These are phyloP conservation scores for Leccinellum albellum DNA, from an alignment of 768 basidiomycete species.

Conservation along the genomic window DNA sequence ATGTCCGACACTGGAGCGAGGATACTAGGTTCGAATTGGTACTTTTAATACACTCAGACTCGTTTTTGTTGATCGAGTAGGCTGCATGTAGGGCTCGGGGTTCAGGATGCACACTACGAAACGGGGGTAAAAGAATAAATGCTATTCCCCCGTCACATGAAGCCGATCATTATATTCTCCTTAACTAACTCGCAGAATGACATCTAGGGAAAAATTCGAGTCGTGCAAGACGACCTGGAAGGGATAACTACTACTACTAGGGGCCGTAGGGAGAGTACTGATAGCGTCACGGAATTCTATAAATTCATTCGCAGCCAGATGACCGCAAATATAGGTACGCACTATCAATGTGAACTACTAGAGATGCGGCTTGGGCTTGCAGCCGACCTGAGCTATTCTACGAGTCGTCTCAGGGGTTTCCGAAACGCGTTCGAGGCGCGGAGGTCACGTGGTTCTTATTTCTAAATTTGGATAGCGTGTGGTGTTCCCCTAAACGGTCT, in stretches of 20 bases:
- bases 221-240: background rate
- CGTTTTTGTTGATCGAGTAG: background rate
- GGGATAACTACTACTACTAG: background rate
- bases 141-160: background rate
- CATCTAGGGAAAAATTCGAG: too few relatives aligned
- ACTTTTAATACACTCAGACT: background rate
- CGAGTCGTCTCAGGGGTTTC: too few relatives aligned
- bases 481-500: conserved; percentile 6
- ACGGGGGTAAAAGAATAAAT: background rate
- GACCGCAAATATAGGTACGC: too few relatives aligned
- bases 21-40: background rate
- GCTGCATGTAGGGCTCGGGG: too few relatives aligned
- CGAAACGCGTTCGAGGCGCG: conserved; percentile 3
- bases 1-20: too few relatives aligned
- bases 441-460: conserved; percentile 12
- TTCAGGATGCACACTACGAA: too few relatives aligned
- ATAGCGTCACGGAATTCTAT: background rate
- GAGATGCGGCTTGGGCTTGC: background rate
- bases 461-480: background rate
- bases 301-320: background rate
- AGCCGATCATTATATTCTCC: background rate
- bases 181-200: background rate
- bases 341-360: background rate
- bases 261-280: too few relatives aligned
- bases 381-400: too few relatives aligned